A percentile compares a stretch with the other conserved stretches of the same genome.
Conservation (phyloP, 2,329 filamentous ascomycete genomes). For the Calonectria montana region DNA sequence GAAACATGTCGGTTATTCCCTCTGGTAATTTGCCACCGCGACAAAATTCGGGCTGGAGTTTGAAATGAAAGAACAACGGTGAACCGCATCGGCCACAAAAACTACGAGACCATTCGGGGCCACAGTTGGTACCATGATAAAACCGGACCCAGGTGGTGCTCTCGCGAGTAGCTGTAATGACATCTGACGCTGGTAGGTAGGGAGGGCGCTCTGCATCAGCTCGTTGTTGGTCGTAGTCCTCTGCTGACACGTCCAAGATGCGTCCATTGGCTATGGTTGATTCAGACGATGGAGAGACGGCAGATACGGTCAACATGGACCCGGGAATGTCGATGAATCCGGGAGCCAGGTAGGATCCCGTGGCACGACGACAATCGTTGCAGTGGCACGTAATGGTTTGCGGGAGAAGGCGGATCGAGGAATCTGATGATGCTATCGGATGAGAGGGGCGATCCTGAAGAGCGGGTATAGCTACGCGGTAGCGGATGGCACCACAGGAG, state of each 20-base stretch:
- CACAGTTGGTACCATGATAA: slow-evolving; percentile 36
- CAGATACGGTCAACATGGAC: slow-evolving; percentile 38
- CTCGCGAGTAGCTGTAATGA: slow-evolving; percentile 26
- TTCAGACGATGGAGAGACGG: slow-evolving; percentile 18
- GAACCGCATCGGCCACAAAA: slow-evolving; percentile 44
- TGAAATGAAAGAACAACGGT: slow-evolving; percentile 33
- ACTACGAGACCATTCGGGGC: slow-evolving; percentile 29
- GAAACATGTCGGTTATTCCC: slow-evolving; percentile 29
- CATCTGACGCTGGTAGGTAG: slow-evolving; percentile 33
- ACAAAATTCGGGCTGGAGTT: slow-evolving; percentile 25
- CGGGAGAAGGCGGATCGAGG: slow-evolving; percentile 30
- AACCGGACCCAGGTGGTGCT: slow-evolving; percentile 39
- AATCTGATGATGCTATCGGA: slow-evolving; percentile 24
- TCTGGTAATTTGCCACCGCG: slow-evolving; percentile 30
- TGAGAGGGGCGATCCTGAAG: slow-evolving; percentile 24
- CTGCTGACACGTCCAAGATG: slow-evolving; percentile 28
- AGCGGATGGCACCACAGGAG: slow-evolving; percentile 41
- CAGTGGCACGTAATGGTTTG: slow-evolving; percentile 37
- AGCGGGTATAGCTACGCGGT: slow-evolving; percentile 35
- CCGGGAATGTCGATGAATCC: slow-evolving; percentile 27
- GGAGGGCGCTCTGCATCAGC: slow-evolving; percentile 31
- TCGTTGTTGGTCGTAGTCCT: slow-evolving; percentile 25
- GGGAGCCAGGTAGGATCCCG: slow-evolving; percentile 22
- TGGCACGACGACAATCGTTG: slow-evolving; percentile 38
- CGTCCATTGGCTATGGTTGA: slow-evolving; percentile 27